phyloP scores from a whole-genome alignment of 2,329 filamentous ascomycete genomes.

The Colletotrichum sp. region DNA sequence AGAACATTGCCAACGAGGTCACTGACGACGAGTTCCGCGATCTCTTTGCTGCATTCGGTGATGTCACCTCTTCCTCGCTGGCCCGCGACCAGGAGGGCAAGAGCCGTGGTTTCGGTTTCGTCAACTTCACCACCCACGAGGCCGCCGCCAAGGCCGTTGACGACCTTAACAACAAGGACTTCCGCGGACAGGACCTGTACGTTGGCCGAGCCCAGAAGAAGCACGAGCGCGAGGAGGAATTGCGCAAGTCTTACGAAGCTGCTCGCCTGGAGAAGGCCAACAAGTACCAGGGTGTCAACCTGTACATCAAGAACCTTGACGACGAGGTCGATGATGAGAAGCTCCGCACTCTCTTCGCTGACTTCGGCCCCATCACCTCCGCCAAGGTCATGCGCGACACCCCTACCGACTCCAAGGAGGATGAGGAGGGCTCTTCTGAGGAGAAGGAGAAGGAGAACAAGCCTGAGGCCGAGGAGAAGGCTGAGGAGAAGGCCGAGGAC shows the following conservation, averaged over 20 bases:
- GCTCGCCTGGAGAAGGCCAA: slow-evolving; percentile 96
- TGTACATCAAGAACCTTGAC: slow-evolving; percentile 99
- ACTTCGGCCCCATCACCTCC: slow-evolving; percentile 94
- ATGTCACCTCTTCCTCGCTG: slow-evolving; percentile 94
- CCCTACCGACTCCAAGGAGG: slow-evolving; percentile 56
- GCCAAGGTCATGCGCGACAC: slow-evolving; percentile 99
- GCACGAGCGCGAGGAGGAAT: slow-evolving; percentile 99
- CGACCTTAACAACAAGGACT: slow-evolving; percentile 87
- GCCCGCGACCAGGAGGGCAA: slow-evolving; percentile 89
- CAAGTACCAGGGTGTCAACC: slow-evolving; percentile 99
- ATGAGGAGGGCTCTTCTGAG: slow-evolving; percentile 58
- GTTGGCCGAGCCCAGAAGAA: slow-evolving; percentile 99
- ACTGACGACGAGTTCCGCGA: slow-evolving; percentile 94
- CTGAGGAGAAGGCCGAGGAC: slow-evolving; percentile 50
- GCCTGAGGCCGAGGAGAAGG: slow-evolving; percentile 47
- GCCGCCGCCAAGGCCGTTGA: slow-evolving; percentile 86
- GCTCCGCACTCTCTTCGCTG: slow-evolving; percentile 89
- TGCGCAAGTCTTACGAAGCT: slow-evolving; percentile 98
- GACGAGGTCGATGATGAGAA: slow-evolving; percentile 98
- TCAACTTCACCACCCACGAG: slow-evolving; percentile 94
- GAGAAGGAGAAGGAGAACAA: slow-evolving; percentile 54
- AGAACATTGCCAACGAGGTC: slow-evolving; percentile 88
- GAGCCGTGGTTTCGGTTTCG: slow-evolving; percentile 94
- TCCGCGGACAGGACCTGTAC: slow-evolving; percentile 94
- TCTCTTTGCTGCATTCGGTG: slow-evolving; percentile 89